Conservation (phyloP, 805 yeast genomes). For the Kodamaea laetipori region DNA sequence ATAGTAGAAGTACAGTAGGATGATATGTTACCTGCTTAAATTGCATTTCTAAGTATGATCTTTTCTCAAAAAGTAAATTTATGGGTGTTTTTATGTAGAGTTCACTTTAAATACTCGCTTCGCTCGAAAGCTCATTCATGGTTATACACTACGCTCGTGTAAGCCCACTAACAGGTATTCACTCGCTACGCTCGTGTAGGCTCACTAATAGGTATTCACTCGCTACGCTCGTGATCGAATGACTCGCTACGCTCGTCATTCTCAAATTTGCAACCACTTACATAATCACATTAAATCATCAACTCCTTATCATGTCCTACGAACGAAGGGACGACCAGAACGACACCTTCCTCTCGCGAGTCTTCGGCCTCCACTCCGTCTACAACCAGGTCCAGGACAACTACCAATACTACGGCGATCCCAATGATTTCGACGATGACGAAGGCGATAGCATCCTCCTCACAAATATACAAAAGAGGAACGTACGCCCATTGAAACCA, state of each 20-base stretch:
- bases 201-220: too few species aligned
- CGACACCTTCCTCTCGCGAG: conserved; percentile 64
- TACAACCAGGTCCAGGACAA: conserved; percentile 44
- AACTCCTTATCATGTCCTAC: conserved; percentile 9
- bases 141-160: too few species aligned
- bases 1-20: too few species aligned
- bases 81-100: too few species aligned
- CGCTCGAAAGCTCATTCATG: too few species aligned
- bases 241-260: not conserved
- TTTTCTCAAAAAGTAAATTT: too few species aligned
- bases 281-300: not conserved
- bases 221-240: too few species aligned
- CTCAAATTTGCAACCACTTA: not conserved
- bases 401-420: conserved; percentile 35
- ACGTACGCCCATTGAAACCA: conserved; percentile 2
- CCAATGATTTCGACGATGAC: conserved; percentile 5
- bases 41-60: too few species aligned
- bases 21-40: too few species aligned
- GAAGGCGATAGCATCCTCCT: conserved; percentile 12
- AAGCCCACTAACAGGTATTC: too few species aligned
- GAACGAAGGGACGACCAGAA: conserved; percentile 20
- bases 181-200: too few species aligned
- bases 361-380: conserved; percentile 55
- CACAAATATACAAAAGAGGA: conserved; percentile 8
- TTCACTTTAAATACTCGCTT: too few species aligned